These are phyloP conservation scores for Neurospora sp. DNA, from an alignment of 2,329 filamentous ascomycete species.

Conservation along the genomic window DNA sequence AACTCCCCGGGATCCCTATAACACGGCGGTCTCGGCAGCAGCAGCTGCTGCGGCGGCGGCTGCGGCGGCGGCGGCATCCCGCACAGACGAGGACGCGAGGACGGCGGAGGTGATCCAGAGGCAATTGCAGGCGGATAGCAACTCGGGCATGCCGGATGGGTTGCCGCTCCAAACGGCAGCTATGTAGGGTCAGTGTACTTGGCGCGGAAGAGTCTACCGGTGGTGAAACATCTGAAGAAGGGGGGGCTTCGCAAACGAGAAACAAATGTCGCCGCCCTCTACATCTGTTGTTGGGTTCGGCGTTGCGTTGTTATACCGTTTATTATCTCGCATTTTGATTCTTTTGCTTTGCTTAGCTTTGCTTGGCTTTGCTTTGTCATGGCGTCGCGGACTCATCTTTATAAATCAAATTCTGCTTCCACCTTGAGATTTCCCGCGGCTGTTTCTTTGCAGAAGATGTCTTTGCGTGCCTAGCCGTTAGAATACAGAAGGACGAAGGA, in stretches of 20 bases:
- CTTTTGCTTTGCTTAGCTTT: too few relatives aligned
- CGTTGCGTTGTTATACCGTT: background rate
- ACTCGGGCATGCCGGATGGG: slow-evolving; percentile 12
- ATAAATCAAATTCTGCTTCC: background rate
- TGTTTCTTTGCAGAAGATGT: background rate
- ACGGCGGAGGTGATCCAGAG: slow-evolving; percentile 45
- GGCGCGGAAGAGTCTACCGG: background rate
- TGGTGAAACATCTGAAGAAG: background rate
- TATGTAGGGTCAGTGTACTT: slow-evolving; percentile 19
- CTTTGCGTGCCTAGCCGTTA: background rate
- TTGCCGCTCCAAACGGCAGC: slow-evolving; percentile 15
- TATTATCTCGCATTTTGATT: background rate
- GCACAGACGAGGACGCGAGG: slow-evolving; percentile 32
- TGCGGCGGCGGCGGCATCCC: slow-evolving; percentile 26
- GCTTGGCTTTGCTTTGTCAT: background rate
- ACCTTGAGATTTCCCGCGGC: background rate
- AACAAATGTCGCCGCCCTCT: background rate
- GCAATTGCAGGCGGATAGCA: slow-evolving; percentile 35
- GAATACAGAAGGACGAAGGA: background rate
- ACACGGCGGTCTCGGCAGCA: slow-evolving; percentile 16
- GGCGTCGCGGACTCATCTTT: background rate
- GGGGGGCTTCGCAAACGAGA: background rate
- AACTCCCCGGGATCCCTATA: slow-evolving; percentile 10
- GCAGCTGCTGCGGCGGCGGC: background rate
- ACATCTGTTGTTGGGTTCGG: background rate